Conservation (phyloP, 2,329 filamentous ascomycete genomes). For the Sporothrix humicola region DNA sequence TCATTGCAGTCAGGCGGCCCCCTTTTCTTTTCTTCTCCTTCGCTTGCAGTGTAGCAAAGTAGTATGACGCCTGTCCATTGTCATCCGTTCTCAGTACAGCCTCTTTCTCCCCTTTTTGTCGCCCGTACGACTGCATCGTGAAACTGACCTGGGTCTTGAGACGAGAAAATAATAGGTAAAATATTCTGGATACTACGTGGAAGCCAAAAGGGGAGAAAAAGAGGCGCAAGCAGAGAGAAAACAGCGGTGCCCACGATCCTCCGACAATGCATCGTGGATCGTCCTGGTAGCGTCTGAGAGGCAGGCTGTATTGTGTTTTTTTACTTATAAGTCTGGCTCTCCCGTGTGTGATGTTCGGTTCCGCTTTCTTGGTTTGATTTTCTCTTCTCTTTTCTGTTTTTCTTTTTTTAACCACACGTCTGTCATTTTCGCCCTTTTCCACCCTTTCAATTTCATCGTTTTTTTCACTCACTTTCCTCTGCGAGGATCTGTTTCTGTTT, state of each 20-base stretch:
- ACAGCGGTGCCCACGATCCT: not conserved
- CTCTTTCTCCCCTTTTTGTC: not conserved
- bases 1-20: not conserved
- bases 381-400: not conserved
- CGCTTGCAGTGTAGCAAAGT: not conserved
- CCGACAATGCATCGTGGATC: constrained; percentile 21
- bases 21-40: not conserved
- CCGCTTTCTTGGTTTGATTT: constrained; percentile 14
- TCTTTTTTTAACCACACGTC: constrained; percentile 1
- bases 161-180: not conserved
- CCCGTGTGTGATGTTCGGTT: constrained; percentile 15
- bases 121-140: constrained; percentile 3
- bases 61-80: not conserved
- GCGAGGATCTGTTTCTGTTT: constrained; percentile 29
- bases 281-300: not conserved
- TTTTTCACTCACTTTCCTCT: constrained; percentile 18
- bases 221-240: constrained; percentile 3
- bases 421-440: constrained; percentile 12
- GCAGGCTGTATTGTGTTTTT: not conserved
- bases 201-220: not conserved
- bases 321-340: not conserved
- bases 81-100: not conserved
- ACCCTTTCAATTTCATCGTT: not conserved
- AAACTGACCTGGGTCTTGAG: constrained; percentile 17
- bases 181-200: not conserved